These are phyloP conservation scores for Scenedesmus sp. DNA, from an alignment of 163 green algal species.

Conservation along the genomic window DNA sequence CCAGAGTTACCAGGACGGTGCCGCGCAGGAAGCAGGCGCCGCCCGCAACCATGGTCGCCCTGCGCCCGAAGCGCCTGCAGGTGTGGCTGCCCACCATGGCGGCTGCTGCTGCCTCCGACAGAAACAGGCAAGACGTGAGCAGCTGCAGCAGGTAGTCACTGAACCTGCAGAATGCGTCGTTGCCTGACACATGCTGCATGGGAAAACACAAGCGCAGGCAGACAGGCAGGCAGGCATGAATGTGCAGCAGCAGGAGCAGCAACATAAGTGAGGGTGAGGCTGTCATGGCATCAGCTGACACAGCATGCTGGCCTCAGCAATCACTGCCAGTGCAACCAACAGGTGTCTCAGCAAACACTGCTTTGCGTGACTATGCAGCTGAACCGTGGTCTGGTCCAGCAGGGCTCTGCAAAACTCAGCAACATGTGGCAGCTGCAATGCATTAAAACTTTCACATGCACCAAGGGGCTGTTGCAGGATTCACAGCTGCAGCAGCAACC, in stretches of 20 bases:
- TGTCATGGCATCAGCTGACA: background rate
- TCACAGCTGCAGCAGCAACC: too few relatives aligned
- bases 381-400: too few relatives aligned
- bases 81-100: constrained; percentile 61
- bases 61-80: too few relatives aligned
- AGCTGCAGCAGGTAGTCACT: constrained; percentile 53
- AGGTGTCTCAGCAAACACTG: too few relatives aligned
- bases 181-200: background rate
- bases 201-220: background rate
- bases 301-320: background rate
- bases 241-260: too few relatives aligned
- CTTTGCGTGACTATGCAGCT: too few relatives aligned
- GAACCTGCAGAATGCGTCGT: constrained; percentile 42
- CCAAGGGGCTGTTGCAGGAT: background rate
- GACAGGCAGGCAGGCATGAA: too few relatives aligned
- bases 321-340: background rate
- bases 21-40: too few relatives aligned
- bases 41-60: too few relatives aligned
- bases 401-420: background rate
- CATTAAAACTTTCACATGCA: background rate
- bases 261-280: too few relatives aligned
- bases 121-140: constrained; percentile 57
- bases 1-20: too few relatives aligned
- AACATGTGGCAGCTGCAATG: background rate
- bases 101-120: constrained; percentile 52